A percentile compares a stretch with the other conserved stretches of the same genome.
phyloP scores from a whole-genome alignment of 768 basidiomycete species.

The Boletus reticulatus region DNA sequence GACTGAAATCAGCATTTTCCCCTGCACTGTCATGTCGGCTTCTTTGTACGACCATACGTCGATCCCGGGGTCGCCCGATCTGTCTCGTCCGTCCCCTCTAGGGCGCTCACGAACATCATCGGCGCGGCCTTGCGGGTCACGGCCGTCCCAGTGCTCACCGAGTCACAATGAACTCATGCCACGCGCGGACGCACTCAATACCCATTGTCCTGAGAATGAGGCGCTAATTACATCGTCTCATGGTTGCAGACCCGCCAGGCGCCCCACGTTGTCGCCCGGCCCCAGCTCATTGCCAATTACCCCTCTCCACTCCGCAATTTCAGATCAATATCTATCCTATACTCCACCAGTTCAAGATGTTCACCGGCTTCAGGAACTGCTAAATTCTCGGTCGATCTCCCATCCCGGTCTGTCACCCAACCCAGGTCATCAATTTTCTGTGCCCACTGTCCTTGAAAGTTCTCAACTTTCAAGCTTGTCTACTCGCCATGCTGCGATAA shows the following conservation, averaged over 20 bases:
- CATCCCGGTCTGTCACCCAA: conserved; percentile 36
- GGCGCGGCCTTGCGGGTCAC: conserved; percentile 23
- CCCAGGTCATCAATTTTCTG: conserved; percentile 40
- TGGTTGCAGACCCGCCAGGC: conserved; percentile 56
- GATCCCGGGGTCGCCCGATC: conserved; percentile 30
- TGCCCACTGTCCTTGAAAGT: conserved; percentile 47
- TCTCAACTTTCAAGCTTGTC: conserved; percentile 49
- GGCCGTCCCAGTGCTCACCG: conserved; percentile 19
- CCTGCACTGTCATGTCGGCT: conserved; percentile 13
- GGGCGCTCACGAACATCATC: conserved; percentile 33
- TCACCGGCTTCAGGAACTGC: conserved; percentile 30
- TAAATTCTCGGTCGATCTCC: conserved; percentile 49
- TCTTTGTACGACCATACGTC: conserved; percentile 11
- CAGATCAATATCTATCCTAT: conserved; percentile 38
- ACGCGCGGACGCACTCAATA: conserved; percentile 23
- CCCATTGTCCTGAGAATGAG: conserved; percentile 36
- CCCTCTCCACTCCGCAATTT: conserved; percentile 46
- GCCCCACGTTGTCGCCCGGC: conserved; percentile 49
- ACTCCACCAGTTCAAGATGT: conserved; percentile 42
- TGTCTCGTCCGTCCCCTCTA: conserved; percentile 31
- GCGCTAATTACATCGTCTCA: conserved; percentile 42
- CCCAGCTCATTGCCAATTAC: conserved; percentile 24
- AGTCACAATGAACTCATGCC: conserved; percentile 19
- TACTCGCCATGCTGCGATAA: conserved; percentile 60
- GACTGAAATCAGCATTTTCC: conserved; percentile 27